Evolutionary conservation across 1,284 basidiomycete species (phyloP), one percentile per base, ranked within the genome.

Genomic region (Naganishia cerealis): DNA sequence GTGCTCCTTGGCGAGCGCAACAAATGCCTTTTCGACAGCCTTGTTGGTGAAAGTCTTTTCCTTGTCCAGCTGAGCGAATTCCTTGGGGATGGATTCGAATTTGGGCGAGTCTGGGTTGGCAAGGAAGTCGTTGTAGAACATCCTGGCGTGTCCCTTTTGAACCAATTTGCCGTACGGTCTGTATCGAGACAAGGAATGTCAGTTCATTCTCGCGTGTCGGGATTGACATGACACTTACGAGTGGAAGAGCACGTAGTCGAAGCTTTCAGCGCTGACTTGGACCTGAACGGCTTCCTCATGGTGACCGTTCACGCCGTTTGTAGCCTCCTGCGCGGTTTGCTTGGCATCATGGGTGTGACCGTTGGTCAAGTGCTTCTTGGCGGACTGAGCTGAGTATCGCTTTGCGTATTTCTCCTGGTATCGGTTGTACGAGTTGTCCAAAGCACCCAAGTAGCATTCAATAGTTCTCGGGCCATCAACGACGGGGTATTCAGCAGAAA

Each of bases 381-480:
- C 77, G 36, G 74, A 77, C 68, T 77, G 76, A 52, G 73, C 72
- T 52, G 83, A 84, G 63, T 68, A 68, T 52, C 67, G 66, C 79
- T 86, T 88, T 54, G 87, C 87, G 66, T 87, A 84, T 83, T 98
- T 98, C 73, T 88, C 86, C 71, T 91, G 86, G 88, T 88, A 99
- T 70, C 88, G 86, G 65, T 86, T 85, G 84, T 98, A 99, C 33
- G 93, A 87, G 71, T 87, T 86, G 81, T 99, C 96, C 72, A 99
- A 87, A 61, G 94, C 94, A 71, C 90, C 90, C 74, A 96, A 88
- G 84, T 99, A 99, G 62, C 93, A 92, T 68, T 91, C 90, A 72
- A 98, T 90, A 33, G 96, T 97, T 73, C 96, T 90, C 18, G 95
- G 95, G 7, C 95, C 95, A 80, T 99, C 95, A 66, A 99, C 96